A percentile compares a stretch with the other conserved stretches of the same genome.
Conservation (phyloP, 2,329 filamentous ascomycete genomes). For the Teratosphaeria epicoccoides region DNA sequence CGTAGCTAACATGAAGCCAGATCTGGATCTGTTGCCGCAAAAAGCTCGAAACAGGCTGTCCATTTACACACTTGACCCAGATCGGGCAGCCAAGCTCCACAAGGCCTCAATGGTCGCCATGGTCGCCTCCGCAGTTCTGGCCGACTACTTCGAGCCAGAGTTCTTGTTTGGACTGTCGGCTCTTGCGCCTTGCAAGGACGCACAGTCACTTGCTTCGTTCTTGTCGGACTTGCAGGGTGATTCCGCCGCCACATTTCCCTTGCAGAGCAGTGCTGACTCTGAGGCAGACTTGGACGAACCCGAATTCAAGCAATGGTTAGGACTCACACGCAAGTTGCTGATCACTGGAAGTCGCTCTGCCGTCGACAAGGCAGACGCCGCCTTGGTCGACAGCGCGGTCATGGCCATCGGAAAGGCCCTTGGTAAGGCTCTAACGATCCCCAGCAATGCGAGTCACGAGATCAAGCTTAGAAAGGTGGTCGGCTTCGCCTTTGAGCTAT, state of each 20-base stretch:
- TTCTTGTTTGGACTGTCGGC: not conserved
- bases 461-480: not conserved
- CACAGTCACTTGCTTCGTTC: not conserved
- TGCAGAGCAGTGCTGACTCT: not conserved
- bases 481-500: conserved; percentile 1
- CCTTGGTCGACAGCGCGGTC: not conserved
- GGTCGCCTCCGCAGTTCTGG: not conserved
- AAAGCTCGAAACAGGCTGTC: not conserved
- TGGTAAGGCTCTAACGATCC: not conserved
- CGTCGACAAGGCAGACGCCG: not conserved
- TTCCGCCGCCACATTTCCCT: not conserved
- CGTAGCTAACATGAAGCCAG: not conserved
- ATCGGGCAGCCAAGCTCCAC: not conserved
- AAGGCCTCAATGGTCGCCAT: not conserved
- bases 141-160: not conserved
- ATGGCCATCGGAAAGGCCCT: not conserved
- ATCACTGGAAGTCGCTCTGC: not conserved
- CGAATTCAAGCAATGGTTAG: conserved; percentile 1
- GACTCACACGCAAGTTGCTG: conserved; percentile 2
- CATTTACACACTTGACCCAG: not conserved
- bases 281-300: not conserved
- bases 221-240: not conserved
- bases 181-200: not conserved
- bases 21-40: not conserved
- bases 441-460: not conserved